Percentiles rank a stretch among this genome's conserved stretches.
Evolutionary conservation across 106 monocot species (phyloP).

Genomic region (Amphibolis antarctica): DNA sequence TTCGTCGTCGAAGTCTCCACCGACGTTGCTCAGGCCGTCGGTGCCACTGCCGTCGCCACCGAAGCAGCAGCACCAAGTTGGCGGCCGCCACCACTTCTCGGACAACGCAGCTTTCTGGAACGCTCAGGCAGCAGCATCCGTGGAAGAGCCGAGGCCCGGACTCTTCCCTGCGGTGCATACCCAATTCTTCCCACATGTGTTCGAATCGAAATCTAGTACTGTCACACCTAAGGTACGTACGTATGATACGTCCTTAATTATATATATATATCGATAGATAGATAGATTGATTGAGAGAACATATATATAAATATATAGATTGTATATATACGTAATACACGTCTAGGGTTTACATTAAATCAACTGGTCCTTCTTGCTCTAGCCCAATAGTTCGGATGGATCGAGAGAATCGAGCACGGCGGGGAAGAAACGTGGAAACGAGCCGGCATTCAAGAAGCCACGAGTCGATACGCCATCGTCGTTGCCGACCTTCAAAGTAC

Average conservation of each 20-base stretch:
- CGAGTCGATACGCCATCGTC: constrained; percentile 59
- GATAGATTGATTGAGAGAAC: no score
- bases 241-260: not conserved
- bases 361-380: no score
- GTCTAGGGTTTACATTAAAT: constrained; percentile 3
- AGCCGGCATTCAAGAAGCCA: constrained; percentile 53
- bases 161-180: constrained; percentile 17
- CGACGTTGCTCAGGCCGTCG: constrained; percentile 23
- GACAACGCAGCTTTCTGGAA: constrained; percentile 42
- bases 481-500: constrained; percentile 77
- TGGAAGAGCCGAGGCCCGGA: constrained; percentile 4
- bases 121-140: constrained; percentile 9
- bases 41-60: constrained; percentile 6
- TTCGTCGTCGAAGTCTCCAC: constrained; percentile 25
- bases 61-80: constrained; percentile 22
- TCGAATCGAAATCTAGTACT: constrained; percentile 28
- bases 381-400: constrained; percentile 29
- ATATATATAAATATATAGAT: no score
- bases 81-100: constrained; percentile 31
- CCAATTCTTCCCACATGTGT: constrained; percentile 21
- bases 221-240: constrained; percentile 18
- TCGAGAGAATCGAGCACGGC: constrained; percentile 15
- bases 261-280: no score
- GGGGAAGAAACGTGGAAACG: constrained; percentile 28
- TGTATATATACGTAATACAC: not conserved